These are phyloP conservation scores for Naematelia encephala DNA, from an alignment of 768 basidiomycete genomes.

Conservation along the genomic window DNA sequence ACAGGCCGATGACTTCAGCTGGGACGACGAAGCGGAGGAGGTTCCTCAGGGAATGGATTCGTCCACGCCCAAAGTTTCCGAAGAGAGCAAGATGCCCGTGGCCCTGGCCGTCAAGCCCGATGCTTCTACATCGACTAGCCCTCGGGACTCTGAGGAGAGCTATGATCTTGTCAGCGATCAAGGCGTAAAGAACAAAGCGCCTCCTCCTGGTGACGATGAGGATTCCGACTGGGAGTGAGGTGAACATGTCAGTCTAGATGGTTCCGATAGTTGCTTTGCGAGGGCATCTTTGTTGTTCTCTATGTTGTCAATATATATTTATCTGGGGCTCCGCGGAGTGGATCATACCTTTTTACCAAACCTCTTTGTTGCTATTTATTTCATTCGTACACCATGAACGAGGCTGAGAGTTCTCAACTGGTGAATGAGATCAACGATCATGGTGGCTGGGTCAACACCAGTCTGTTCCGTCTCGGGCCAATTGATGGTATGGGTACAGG, in stretches of 20 bases:
- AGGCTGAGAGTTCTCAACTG: not conserved
- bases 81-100: conserved; percentile 1
- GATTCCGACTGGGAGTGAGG: conserved; percentile 49
- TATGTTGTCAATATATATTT: not conserved
- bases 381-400: not conserved
- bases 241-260: no score
- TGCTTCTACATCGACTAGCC: conserved; percentile 31
- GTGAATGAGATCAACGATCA: conserved; percentile 12
- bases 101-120: not conserved
- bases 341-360: not conserved
- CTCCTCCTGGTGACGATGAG: conserved; percentile 29
- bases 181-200: conserved; percentile 9
- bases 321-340: no score
- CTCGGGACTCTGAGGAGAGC: conserved; percentile 47
- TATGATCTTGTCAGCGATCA: conserved; percentile 48
- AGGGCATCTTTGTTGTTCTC: no score
- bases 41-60: not conserved
- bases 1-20: conserved; percentile 46
- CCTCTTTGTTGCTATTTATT: not conserved
- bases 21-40: conserved; percentile 48
- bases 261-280: no score
- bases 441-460: conserved; percentile 41
- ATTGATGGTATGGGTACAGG: conserved; percentile 61
- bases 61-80: conserved; percentile 3
- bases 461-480: conserved; percentile 37